A percentile compares a stretch with the other conserved stretches of the same genome.
phyloP scores from a whole-genome alignment of 2,329 filamentous ascomycete genomes.

The Ceratocystiopsis minuta region DNA sequence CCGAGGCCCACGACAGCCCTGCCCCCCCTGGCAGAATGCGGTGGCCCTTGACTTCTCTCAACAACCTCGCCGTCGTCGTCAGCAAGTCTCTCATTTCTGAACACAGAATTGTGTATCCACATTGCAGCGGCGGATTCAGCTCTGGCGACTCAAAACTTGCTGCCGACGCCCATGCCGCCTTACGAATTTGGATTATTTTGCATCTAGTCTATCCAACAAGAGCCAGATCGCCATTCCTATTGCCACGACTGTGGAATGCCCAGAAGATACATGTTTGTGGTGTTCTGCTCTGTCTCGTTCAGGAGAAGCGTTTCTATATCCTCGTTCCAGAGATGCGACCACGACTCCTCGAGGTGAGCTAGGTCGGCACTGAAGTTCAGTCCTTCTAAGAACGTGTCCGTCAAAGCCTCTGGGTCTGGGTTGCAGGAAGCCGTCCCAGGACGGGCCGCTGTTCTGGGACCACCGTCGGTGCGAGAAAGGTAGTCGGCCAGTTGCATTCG shows the following conservation, averaged over 20 bases:
- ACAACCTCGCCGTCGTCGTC: no score
- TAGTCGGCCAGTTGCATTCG: constrained; percentile 1
- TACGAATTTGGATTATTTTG: no score
- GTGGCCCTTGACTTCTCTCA: no score
- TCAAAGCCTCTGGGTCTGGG: not conserved
- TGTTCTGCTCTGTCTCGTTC: not conserved
- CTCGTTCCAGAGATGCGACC: constrained; percentile 5
- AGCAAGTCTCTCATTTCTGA: no score
- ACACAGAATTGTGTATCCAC: no score
- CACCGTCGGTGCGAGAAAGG: not conserved
- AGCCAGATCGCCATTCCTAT: not conserved
- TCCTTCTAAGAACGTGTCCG: not conserved
- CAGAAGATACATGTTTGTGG: constrained; percentile 4
- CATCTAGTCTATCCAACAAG: no score
- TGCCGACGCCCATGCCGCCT: no score
- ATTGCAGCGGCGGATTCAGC: no score
- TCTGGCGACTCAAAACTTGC: no score
- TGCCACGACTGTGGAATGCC: constrained; percentile 4
- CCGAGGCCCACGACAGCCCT: no score
- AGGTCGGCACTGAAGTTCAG: not conserved
- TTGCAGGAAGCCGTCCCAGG: not conserved
- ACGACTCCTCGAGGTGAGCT: constrained; percentile 2
- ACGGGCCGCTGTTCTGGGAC: not conserved
- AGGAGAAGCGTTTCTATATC: constrained; percentile 1
- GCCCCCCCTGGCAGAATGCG: no score